A percentile compares a stretch with the other conserved stretches of the same genome.
phyloP scores from a whole-genome alignment of 192 early-diverging fungal species.

The Podila epicladia region DNA sequence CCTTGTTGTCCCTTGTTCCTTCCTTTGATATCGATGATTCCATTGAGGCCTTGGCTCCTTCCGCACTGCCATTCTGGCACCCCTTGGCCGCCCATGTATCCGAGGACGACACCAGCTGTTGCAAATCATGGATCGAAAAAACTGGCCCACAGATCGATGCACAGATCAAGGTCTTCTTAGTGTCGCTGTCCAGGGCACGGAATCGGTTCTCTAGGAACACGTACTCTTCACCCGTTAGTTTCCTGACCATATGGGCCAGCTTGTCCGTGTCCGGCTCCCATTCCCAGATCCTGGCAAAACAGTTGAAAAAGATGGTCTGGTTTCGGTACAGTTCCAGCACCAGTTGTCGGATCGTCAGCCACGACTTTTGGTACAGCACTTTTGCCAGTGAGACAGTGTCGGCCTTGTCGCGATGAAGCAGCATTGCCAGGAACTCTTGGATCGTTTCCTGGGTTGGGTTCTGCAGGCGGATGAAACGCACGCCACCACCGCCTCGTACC shows the following conservation, averaged over 20 bases:
- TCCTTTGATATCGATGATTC: neutral
- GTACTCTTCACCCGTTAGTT: slow-evolving; percentile 45
- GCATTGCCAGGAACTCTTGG: slow-evolving; percentile 19
- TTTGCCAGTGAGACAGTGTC: slow-evolving; percentile 27
- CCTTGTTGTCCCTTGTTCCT: slow-evolving; percentile 4
- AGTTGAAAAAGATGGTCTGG: slow-evolving; percentile 31
- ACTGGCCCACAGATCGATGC: slow-evolving; percentile 37
- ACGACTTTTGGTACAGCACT: slow-evolving; percentile 26
- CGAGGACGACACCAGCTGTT: slow-evolving; percentile 11
- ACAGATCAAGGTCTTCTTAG: slow-evolving; percentile 35
- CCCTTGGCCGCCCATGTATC: slow-evolving; percentile 4
- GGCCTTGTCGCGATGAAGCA: slow-evolving; percentile 20
- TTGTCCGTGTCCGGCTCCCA: slow-evolving; percentile 19
- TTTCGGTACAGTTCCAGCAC: slow-evolving; percentile 34
- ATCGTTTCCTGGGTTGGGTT: slow-evolving; percentile 28
- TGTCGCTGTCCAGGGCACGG: slow-evolving; percentile 21
- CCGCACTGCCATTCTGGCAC: neutral
- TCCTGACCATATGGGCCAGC: slow-evolving; percentile 17
- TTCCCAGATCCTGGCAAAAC: slow-evolving; percentile 12
- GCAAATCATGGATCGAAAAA: slow-evolving; percentile 34
- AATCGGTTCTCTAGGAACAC: slow-evolving; percentile 25
- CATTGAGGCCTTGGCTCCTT: neutral
- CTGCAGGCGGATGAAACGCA: slow-evolving; percentile 35
- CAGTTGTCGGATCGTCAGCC: slow-evolving; percentile 45
- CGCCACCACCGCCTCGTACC: slow-evolving; percentile 44